Conservation (phyloP, 805 yeast genomes). For the Pichia exigua region DNA sequence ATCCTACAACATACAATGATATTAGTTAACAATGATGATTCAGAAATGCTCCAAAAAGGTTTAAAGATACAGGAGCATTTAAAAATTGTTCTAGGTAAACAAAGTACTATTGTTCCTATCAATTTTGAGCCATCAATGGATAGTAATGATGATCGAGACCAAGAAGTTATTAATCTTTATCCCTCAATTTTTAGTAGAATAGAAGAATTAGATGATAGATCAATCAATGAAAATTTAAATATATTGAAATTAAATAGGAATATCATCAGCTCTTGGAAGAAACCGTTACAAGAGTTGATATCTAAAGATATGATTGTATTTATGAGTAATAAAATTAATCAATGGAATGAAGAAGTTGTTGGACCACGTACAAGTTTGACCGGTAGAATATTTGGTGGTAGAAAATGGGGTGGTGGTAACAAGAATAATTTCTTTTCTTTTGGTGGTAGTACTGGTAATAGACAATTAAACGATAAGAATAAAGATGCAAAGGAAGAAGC, state of each 20-base stretch:
- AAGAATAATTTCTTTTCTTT: conserved; percentile 27
- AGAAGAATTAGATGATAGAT: background rate
- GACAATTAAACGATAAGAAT: background rate
- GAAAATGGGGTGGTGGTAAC: conserved; percentile 40
- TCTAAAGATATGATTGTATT: conserved; percentile 58
- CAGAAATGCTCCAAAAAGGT: conserved; percentile 36
- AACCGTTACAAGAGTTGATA: conserved; percentile 39
- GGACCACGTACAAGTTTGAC: conserved; percentile 72
- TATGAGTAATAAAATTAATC: conserved; percentile 72
- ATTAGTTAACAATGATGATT: conserved; percentile 39
- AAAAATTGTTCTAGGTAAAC: conserved; percentile 12
- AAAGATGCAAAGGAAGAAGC: conserved; percentile 13
- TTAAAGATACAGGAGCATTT: conserved; percentile 26
- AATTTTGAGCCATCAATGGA: background rate
- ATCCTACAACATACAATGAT: conserved; percentile 45
- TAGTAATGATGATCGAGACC: background rate
- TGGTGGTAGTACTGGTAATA: conserved; percentile 10
- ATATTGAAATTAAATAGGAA: conserved; percentile 1
- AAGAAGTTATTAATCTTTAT: conserved; percentile 10
- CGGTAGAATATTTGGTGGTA: conserved; percentile 56
- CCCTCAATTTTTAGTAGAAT: conserved; percentile 24
- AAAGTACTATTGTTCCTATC: conserved; percentile 5
- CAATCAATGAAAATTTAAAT: background rate
- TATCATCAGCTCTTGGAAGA: conserved; percentile 25
- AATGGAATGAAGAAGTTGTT: conserved; percentile 80